These are phyloP conservation scores for Globisporangium nodosum DNA, from an alignment of 352 stramenopile species.

Conservation along the genomic window DNA sequence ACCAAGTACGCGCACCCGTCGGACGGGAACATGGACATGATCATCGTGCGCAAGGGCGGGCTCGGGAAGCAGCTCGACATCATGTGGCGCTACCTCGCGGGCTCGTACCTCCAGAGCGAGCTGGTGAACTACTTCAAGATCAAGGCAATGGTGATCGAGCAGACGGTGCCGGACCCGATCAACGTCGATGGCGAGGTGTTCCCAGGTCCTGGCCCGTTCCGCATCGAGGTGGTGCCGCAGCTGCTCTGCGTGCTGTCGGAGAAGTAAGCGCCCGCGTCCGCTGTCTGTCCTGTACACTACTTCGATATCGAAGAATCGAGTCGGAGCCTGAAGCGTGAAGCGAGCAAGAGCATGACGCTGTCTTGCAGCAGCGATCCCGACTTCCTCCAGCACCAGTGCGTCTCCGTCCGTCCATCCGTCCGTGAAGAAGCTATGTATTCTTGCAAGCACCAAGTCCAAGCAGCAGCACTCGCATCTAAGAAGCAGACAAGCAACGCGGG, in stretches of 20 bases:
- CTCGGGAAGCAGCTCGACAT: slow-evolving; percentile 42
- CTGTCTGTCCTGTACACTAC: not conserved
- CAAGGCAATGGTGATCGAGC: slow-evolving; percentile 72
- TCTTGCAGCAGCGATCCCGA: too few species aligned
- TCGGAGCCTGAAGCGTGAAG: too few species aligned
- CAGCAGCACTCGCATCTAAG: not conserved
- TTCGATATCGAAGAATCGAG: not conserved
- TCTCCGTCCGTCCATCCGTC: not conserved
- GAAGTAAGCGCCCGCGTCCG: slow-evolving; percentile 33
- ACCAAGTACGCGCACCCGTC: slow-evolving; percentile 74
- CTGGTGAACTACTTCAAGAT: slow-evolving; percentile 74
- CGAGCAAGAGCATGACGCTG: too few species aligned
- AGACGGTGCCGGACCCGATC: slow-evolving; percentile 47
- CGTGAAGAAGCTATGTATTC: not conserved
- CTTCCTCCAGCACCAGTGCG: not conserved
- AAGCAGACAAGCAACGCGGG: too few species aligned
- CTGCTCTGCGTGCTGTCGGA: slow-evolving; percentile 70
- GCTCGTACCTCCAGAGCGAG: slow-evolving; percentile 51
- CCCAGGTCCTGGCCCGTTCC: slow-evolving; percentile 48
- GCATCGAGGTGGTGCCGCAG: slow-evolving; percentile 66
- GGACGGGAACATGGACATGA: slow-evolving; percentile 75
- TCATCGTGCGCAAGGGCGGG: slow-evolving; percentile 58
- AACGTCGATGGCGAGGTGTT: slow-evolving; percentile 81
- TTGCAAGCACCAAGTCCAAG: not conserved
- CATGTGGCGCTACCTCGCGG: slow-evolving; percentile 39